phyloP scores from a whole-genome alignment of 2,329 filamentous ascomycete species.

The Gnomoniopsis smithogilvyi region DNA sequence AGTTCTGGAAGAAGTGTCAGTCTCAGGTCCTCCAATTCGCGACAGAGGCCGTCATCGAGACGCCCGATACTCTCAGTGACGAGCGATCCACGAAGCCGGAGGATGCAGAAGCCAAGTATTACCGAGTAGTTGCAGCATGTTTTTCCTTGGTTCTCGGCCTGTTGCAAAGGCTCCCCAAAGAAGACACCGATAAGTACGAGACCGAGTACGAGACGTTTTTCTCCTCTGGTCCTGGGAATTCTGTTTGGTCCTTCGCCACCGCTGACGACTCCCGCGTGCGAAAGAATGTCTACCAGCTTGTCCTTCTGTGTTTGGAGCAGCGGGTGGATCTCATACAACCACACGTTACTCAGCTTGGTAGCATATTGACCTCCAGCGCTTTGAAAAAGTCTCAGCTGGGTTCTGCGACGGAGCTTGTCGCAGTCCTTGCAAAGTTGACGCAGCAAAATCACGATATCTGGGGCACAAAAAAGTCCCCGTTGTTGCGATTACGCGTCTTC shows the following conservation, averaged over 20 bases:
- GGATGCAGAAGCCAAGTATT: conserved; percentile 83
- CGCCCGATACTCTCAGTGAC: conserved; percentile 78
- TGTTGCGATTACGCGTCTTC: conserved; percentile 63
- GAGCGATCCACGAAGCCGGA: conserved; percentile 80
- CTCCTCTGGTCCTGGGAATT: conserved; percentile 45
- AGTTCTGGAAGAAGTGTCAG: conserved; percentile 81
- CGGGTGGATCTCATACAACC: conserved; percentile 43
- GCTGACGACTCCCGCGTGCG: conserved; percentile 55
- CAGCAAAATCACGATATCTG: conserved; percentile 65
- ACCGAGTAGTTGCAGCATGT: conserved; percentile 62
- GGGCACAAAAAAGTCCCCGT: conserved; percentile 60
- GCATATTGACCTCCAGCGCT: conserved; percentile 67
- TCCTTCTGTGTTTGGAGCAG: conserved; percentile 46
- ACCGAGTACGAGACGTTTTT: conserved; percentile 66
- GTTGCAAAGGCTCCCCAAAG: conserved; percentile 42
- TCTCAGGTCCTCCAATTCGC: conserved; percentile 78
- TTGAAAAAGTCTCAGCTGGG: conserved; percentile 69
- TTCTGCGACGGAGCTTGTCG: conserved; percentile 69
- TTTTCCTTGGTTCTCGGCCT: conserved; percentile 54
- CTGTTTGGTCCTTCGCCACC: conserved; percentile 65
- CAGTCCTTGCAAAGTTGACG: conserved; percentile 66
- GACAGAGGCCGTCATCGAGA: conserved; percentile 76
- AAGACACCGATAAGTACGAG: conserved; percentile 58
- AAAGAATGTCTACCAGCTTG: conserved; percentile 48
- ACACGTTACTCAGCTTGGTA: conserved; percentile 49